phyloP scores from a whole-genome alignment of 106 monocot genomes.

The Triglochin maritima region DNA sequence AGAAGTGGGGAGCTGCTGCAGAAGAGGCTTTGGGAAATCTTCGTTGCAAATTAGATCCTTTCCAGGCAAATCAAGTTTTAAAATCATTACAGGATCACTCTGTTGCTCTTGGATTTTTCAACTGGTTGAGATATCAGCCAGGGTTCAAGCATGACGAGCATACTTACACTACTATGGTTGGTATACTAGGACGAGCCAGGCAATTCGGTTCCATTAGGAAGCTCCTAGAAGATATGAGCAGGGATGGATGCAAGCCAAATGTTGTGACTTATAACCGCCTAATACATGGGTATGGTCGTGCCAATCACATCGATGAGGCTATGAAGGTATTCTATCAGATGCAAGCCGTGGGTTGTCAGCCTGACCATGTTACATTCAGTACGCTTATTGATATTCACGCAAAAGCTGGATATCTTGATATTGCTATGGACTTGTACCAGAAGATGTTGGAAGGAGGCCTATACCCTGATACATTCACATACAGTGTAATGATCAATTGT shows the following conservation, averaged over 20 bases:
- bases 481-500: conserved; percentile 96
- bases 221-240: conserved; percentile 72
- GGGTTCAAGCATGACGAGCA: conserved; percentile 83
- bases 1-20: conserved; percentile 55
- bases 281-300: conserved; percentile 83
- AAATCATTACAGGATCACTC: conserved; percentile 67
- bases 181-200: conserved; percentile 82
- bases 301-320: conserved; percentile 68
- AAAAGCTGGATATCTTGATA: conserved; percentile 76
- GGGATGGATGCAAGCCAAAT: conserved; percentile 57
- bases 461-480: conserved; percentile 89
- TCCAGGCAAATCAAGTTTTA: conserved; percentile 89
- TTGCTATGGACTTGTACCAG: conserved; percentile 60
- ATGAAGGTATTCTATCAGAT: conserved; percentile 63
- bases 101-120: conserved; percentile 77
- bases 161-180: conserved; percentile 98
- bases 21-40: conserved; percentile 50
- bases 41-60: conserved; percentile 51
- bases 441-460: conserved; percentile 69
- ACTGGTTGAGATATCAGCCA: conserved; percentile 76
- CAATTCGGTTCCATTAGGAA: conserved; percentile 45
- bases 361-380: conserved; percentile 85
- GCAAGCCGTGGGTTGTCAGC: conserved; percentile 58
- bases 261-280: conserved; percentile 88
- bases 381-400: conserved; percentile 96